These are phyloP conservation scores for Aspergillus candidus DNA, from an alignment of 2,329 filamentous ascomycete species.

Conservation along the genomic window DNA sequence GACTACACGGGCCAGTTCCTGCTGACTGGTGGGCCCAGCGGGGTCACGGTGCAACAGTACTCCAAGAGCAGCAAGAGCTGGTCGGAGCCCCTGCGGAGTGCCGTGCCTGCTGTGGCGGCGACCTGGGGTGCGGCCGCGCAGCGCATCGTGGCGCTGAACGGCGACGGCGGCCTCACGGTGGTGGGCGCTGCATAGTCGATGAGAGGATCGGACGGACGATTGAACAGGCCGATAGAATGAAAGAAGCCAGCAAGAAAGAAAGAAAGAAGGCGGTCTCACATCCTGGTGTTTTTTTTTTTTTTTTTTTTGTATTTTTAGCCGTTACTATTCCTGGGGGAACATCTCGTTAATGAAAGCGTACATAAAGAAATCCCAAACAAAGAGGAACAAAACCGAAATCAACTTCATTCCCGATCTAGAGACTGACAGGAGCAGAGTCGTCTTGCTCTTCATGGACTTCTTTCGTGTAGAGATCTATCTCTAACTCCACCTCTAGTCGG, in stretches of 20 bases:
- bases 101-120: conserved; percentile 64
- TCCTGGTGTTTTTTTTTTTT: background rate
- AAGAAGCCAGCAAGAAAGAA: too few species aligned
- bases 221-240: too few species aligned
- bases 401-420: background rate
- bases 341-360: background rate
- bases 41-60: conserved; percentile 84
- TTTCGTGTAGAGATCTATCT: conserved; percentile 9
- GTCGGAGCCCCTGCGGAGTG: conserved; percentile 76
- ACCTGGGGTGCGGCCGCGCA: conserved; percentile 72
- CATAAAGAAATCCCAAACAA: background rate
- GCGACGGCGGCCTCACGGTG: conserved; percentile 68
- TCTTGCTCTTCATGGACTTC: background rate
- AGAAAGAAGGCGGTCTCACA: too few species aligned
- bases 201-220: too few species aligned
- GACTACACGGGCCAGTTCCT: conserved; percentile 95
- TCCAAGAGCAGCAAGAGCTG: conserved; percentile 80
- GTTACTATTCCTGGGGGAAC: conserved; percentile 9
- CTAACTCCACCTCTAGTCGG: conserved; percentile 3
- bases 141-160: conserved; percentile 67
- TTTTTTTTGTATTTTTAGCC: conserved; percentile 21
- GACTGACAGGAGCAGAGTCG: background rate
- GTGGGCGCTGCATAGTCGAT: conserved; percentile 51
- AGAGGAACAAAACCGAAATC: too few species aligned
- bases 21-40: conserved; percentile 70